phyloP scores from a whole-genome alignment of 1,139 yeast genomes.

The Lodderomyces oxycetoniae region DNA sequence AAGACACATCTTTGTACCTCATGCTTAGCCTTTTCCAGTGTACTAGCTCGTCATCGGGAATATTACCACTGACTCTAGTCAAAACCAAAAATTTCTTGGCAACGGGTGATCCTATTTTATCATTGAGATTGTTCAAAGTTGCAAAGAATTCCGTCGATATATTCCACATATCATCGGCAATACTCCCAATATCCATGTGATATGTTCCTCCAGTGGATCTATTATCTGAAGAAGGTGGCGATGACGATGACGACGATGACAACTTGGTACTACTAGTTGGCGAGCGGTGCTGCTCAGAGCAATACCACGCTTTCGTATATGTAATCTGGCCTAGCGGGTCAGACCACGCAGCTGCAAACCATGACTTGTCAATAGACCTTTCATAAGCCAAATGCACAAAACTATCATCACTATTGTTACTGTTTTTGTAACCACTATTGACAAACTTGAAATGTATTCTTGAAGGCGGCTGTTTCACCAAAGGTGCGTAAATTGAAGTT shows the following conservation, averaged over 20 bases:
- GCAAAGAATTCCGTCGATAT: conserved; percentile 36
- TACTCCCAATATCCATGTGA: conserved; percentile 26
- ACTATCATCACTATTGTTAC: conserved; percentile 53
- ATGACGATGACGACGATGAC: conserved; percentile 1
- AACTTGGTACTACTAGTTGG: too few species aligned
- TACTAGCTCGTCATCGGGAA: conserved; percentile 73
- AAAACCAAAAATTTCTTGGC: conserved; percentile 63
- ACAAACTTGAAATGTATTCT: conserved; percentile 50
- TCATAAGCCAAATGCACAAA: conserved; percentile 84
- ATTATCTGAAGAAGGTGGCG: neutral
- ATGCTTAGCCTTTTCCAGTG: conserved; percentile 70
- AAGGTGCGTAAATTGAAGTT: conserved; percentile 31
- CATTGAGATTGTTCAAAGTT: conserved; percentile 20
- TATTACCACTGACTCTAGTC: conserved; percentile 64
- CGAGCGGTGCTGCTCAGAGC: conserved; percentile 29
- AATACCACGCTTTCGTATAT: conserved; percentile 63
- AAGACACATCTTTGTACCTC: conserved; percentile 56
- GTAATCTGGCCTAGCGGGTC: conserved; percentile 73
- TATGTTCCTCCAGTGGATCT: conserved; percentile 13
- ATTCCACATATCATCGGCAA: conserved; percentile 40
- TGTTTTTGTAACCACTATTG: conserved; percentile 22
- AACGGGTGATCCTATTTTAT: conserved; percentile 16
- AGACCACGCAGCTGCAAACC: conserved; percentile 89
- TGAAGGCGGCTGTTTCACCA: conserved; percentile 45
- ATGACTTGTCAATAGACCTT: conserved; percentile 70